phyloP scores from a whole-genome alignment of 2,329 filamentous ascomycete genomes.

The Boeremia exigua region DNA sequence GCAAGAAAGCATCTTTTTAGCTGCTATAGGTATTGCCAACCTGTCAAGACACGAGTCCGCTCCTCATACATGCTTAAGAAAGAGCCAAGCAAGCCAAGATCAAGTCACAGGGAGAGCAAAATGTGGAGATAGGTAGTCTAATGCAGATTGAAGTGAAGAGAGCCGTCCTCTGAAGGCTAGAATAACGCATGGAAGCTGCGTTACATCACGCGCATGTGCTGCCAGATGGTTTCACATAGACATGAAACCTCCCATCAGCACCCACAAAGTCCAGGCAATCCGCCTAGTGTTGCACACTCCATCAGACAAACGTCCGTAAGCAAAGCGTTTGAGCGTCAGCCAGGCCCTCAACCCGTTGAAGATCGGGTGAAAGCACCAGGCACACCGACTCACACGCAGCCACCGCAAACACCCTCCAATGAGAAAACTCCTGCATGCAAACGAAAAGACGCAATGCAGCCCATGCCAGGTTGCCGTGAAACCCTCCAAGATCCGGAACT shows the following conservation, averaged over 20 bases:
- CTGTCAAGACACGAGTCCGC: no score
- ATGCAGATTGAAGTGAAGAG: constrained; percentile 28
- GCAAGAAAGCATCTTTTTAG: no score
- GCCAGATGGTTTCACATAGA: constrained; percentile 1
- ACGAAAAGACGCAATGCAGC: constrained; percentile 35
- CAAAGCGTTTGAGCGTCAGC: constrained; percentile 7
- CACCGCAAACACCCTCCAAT: constrained; percentile 35
- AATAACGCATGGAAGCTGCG: constrained; percentile 29
- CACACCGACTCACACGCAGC: constrained; percentile 26
- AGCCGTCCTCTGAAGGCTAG: constrained; percentile 26
- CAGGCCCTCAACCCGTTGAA: constrained; percentile 9
- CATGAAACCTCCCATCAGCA: constrained; percentile 22
- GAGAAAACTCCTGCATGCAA: constrained; percentile 48
- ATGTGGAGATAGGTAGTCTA: constrained; percentile 27
- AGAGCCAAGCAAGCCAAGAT: neutral
- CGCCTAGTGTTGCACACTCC: constrained; percentile 8
- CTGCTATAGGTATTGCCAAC: no score
- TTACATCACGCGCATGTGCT: constrained; percentile 2
- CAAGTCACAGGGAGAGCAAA: constrained; percentile 3
- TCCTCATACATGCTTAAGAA: neutral
- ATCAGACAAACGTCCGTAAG: constrained; percentile 6
- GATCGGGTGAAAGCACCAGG: constrained; percentile 13
- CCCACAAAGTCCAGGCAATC: constrained; percentile 28
- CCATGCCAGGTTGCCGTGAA: constrained; percentile 32
- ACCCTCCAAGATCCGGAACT: constrained; percentile 29